phyloP scores from a whole-genome alignment of 129 eudicot genomes.

The Tagetes erecta region DNA sequence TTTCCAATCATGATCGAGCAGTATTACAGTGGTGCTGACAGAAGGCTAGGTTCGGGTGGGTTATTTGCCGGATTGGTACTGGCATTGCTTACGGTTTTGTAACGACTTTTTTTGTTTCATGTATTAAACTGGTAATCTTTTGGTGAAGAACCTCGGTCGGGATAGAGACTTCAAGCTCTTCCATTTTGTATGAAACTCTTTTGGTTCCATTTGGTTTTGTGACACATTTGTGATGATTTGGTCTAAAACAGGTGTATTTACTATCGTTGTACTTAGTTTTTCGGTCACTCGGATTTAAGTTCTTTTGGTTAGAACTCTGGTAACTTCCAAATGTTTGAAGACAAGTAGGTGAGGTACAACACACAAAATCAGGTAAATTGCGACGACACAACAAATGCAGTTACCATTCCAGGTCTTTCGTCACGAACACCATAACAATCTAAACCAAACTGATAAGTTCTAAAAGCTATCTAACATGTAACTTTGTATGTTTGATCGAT shows the following conservation, averaged over 20 bases:
- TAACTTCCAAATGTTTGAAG: too few relatives aligned
- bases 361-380: too few relatives aligned
- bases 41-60: slow-evolving; percentile 22
- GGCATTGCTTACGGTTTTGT: slow-evolving; percentile 31
- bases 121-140: slow-evolving; percentile 25
- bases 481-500: neutral
- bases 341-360: too few relatives aligned
- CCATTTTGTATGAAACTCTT: slow-evolving; percentile 27
- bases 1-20: slow-evolving; percentile 57
- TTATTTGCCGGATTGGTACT: slow-evolving; percentile 29
- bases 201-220: slow-evolving; percentile 19
- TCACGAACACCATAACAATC: too few relatives aligned
- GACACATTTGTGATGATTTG: neutral
- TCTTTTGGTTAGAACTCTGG: too few relatives aligned
- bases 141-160: slow-evolving; percentile 28
- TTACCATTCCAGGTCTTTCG: too few relatives aligned
- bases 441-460: neutral
- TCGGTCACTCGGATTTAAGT: neutral
- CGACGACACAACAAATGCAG: too few relatives aligned
- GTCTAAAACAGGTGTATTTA: slow-evolving; percentile 10
- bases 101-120: slow-evolving; percentile 26
- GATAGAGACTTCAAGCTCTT: slow-evolving; percentile 33
- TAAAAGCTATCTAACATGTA: neutral
- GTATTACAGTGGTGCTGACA: slow-evolving; percentile 32
- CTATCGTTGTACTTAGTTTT: neutral